Evolutionary conservation across 1,284 basidiomycete genomes (phyloP).

Genomic region (Trametes versicolor): DNA sequence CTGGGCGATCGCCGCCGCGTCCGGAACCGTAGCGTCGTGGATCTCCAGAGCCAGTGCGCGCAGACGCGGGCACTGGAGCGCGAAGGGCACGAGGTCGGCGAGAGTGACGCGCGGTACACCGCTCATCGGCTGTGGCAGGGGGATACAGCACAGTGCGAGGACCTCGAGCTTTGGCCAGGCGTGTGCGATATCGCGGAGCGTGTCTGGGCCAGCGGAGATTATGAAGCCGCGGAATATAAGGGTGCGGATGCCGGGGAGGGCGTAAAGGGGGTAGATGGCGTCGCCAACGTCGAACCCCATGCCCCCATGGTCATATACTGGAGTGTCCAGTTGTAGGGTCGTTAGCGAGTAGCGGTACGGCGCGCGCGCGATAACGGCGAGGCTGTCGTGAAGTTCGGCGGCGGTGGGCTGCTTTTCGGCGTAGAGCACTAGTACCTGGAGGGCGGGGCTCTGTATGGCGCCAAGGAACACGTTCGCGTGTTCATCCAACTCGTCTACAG

Average conservation of each 20-base stretch:
- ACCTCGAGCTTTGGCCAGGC: slow-evolving; percentile 1
- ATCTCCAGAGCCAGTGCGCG: neutral
- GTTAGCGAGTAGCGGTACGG: neutral
- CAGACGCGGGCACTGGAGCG: neutral
- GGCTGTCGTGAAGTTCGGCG: neutral
- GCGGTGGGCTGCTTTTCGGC: neutral
- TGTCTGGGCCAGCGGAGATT: neutral
- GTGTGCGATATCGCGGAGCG: neutral
- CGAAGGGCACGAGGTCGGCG: slow-evolving; percentile 7
- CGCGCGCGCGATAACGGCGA: neutral
- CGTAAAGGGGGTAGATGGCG: neutral
- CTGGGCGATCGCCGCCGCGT: neutral
- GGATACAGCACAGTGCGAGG: neutral
- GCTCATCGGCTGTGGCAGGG: no score
- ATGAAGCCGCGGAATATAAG: neutral
- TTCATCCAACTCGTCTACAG: no score
- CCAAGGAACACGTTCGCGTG: no score
- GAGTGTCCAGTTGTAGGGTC: neutral
- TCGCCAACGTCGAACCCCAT: neutral
- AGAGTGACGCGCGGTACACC: neutral
- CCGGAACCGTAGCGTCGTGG: neutral
- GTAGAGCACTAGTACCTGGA: neutral
- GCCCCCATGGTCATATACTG: no score
- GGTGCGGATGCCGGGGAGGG: neutral
- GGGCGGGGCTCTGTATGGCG: neutral